A percentile compares a stretch with the other conserved stretches of the same genome.
phyloP scores from a whole-genome alignment of 805 yeast genomes.

The Candida insectorum region DNA sequence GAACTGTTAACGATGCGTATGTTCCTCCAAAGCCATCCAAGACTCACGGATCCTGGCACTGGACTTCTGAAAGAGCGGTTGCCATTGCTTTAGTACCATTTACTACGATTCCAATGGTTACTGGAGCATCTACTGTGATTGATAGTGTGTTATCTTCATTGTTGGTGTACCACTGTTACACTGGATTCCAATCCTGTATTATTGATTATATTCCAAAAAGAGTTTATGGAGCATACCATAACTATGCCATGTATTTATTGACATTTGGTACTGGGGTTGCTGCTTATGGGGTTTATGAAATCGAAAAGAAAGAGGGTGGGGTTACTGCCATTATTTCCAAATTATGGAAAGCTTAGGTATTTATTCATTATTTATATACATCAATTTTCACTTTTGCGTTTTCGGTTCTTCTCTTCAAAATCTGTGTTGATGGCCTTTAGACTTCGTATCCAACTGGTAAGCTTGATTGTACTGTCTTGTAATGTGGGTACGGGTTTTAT shows the following conservation, averaged over 20 bases:
- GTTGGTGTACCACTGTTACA: constrained; percentile 60
- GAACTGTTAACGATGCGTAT: constrained; percentile 70
- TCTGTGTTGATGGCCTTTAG: too few species aligned
- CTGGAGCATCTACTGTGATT: constrained; percentile 47
- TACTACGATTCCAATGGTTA: constrained; percentile 55
- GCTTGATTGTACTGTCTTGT: too few species aligned
- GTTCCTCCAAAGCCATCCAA: constrained; percentile 55
- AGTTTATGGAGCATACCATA: constrained; percentile 66
- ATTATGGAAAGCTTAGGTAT: constrained; percentile 33
- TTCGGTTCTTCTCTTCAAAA: neutral
- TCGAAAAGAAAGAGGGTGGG: constrained; percentile 69
- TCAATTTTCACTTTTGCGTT: neutral
- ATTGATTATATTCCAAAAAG: constrained; percentile 75
- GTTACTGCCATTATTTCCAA: constrained; percentile 46
- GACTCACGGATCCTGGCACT: constrained; percentile 67
- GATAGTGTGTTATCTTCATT: constrained; percentile 58
- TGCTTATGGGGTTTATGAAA: constrained; percentile 66
- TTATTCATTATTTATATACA: constrained; percentile 5
- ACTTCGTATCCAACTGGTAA: too few species aligned
- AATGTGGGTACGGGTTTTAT: too few species aligned
- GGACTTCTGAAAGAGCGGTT: constrained; percentile 66
- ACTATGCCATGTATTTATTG: constrained; percentile 55
- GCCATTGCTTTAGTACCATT: constrained; percentile 64
- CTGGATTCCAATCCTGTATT: constrained; percentile 76
- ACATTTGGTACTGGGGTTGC: constrained; percentile 62